Evolutionary conservation across 192 early-diverging fungal genomes (phyloP), one percentile per base, ranked within the genome.

Genomic region (Podila horticola): DNA sequence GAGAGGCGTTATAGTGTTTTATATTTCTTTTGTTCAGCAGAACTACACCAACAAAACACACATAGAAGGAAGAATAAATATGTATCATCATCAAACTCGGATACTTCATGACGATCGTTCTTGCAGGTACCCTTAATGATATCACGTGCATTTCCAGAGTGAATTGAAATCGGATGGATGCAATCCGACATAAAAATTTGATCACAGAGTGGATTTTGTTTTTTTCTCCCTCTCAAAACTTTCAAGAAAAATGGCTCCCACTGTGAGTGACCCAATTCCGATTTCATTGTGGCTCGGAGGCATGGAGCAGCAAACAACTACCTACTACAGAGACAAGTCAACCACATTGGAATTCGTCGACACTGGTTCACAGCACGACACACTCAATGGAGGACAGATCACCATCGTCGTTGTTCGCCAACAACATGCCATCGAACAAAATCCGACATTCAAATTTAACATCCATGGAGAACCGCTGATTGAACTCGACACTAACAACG

Each of bases 191-290:
- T 58, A 61, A 30, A 33, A 30, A 17, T 61, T 61, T 17, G 59
- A 61, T 61, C 2, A 9, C 59, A 24, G 59, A 17, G 30, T 28
- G 30, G 59, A 33, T 61, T 61, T 24, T 20, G 26, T 61, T 33
- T 17, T 61, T 61, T 33, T 61, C 59, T 61, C 59, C 71, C 72
- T 72, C 68, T 63, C 66, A 66, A 71, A 70, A 79, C 68, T 81
- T 81, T 69, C 77, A 81, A 65, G 77, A 81, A 81, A 81, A 55
- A 55, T 81, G 77, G 77, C 77, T 52, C 77, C 77, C 77, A 69
- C 71, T 67, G 77, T 81, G 77, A 81, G 77, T 81, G 77, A 73
- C 38, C 50, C 17, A 51, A 50, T 19, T 55, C 52, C 52, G 24
- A 66, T 5, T 48, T 48, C 48, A 36, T 48, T 5, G 49, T 50